Percentiles rank a stretch among this genome's conserved stretches.
phyloP scores from a whole-genome alignment of 2,329 filamentous ascomycete species.

The Leptosphaerulina australis region DNA sequence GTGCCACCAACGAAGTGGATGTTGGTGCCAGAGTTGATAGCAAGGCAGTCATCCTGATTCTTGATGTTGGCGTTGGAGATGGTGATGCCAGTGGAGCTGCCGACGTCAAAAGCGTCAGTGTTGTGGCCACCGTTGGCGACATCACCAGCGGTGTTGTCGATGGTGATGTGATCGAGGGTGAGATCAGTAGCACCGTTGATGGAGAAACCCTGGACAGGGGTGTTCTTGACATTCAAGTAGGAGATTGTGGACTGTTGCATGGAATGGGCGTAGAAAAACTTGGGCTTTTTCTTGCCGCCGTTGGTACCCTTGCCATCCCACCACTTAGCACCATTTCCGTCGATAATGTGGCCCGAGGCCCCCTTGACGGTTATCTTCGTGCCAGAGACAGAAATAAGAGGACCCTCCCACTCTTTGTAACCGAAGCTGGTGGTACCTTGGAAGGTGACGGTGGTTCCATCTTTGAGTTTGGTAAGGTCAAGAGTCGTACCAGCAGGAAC shows the following conservation, averaged over 20 bases:
- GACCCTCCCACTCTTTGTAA: conserved; percentile 69
- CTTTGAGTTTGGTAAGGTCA: conserved; percentile 60
- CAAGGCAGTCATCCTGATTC: conserved; percentile 65
- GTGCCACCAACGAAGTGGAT: conserved; percentile 43
- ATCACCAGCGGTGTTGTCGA: conserved; percentile 52
- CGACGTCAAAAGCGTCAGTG: conserved; percentile 63
- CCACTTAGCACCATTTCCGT: conserved; percentile 43
- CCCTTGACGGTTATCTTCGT: conserved; percentile 64
- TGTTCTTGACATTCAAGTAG: conserved; percentile 58
- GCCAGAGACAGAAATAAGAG: conserved; percentile 66
- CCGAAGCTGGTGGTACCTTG: conserved; percentile 68
- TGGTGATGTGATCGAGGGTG: conserved; percentile 55
- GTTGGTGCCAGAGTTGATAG: conserved; percentile 59
- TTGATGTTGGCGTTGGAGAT: conserved; percentile 56
- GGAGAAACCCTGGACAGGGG: conserved; percentile 59
- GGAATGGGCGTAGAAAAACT: background rate
- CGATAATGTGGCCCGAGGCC: conserved; percentile 60
- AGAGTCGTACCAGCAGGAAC: conserved; percentile 65
- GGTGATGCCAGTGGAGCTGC: conserved; percentile 47
- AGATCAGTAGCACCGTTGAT: conserved; percentile 51
- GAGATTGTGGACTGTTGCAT: conserved; percentile 43
- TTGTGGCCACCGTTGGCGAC: conserved; percentile 47
- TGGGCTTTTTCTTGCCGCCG: conserved; percentile 48
- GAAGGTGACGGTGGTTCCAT: conserved; percentile 64
- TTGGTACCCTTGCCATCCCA: conserved; percentile 52